Base-by-base conservation (phyloP, 106 monocot genomes). In the Dioscorea dumetorum region DNA sequence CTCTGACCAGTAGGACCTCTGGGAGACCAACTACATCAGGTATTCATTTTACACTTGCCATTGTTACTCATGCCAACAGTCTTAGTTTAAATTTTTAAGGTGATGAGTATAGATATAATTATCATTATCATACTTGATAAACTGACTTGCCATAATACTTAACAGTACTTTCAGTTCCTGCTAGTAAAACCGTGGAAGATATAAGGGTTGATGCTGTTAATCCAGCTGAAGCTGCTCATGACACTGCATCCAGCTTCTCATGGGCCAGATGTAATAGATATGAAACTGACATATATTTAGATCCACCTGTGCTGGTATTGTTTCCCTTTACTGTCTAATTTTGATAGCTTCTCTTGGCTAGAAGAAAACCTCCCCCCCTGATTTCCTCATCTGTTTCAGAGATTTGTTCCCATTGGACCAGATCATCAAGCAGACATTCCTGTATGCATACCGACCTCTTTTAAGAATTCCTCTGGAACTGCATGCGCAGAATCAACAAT, bases 391-490 rank as follows among this genome's bases (percentile, higher is more conserved):
- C 66, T 50, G 57, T 73, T 62, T 62, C 67, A 72, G 90, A 90
- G 81, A 58, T 70, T 18, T 64, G 86, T 90, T 68, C 66, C 78
- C 22, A 68, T 86, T 71, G 90, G 90, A 8, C 72, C 78, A 58
- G 66, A 83, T 71, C 90, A 90, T 76, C 90, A 90, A 67, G 86
- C 75, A 22, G 75, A 74, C 35, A 58, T 90, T 71, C 83, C 90
- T 49, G 72, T 22, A 48, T 82, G 76, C 66, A 73, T 49, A 14
- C 64, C 69, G 48, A 48, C 33, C 24, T 12, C 5, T 41, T 22
- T 8, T 4, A 62, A 9, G 67, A 35, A 35, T 51, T 19, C 31
- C 32, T 67, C 28, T 28, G 28, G 61, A 13, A 58, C 41, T 41
- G 41, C 41, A 8, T 41, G 41, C 6, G 9, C 41, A 76, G 22